These are phyloP conservation scores for Eugenia klotzschiana DNA, from an alignment of 441 rosid species.

Conservation along the genomic window DNA sequence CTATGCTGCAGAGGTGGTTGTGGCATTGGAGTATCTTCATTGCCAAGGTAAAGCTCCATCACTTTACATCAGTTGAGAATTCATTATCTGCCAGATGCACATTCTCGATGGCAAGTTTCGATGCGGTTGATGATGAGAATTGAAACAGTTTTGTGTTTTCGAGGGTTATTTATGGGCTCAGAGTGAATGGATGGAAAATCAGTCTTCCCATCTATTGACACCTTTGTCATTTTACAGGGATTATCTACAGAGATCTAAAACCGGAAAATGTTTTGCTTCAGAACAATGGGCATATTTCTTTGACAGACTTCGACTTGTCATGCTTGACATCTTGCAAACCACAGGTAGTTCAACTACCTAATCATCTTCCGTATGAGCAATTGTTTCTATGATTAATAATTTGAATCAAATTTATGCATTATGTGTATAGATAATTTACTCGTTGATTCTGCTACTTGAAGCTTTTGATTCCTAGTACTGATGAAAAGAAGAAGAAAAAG, in stretches of 20 bases:
- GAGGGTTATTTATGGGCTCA: not conserved
- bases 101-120: not conserved
- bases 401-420: not conserved
- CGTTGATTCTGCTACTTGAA: constrained; percentile 6
- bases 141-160: not conserved
- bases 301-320: constrained; percentile 87
- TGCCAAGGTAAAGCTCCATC: constrained; percentile 55
- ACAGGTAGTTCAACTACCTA: constrained; percentile 30
- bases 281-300: constrained; percentile 58
- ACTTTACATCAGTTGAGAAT: not conserved
- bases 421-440: not conserved
- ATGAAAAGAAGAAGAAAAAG: constrained; percentile 37
- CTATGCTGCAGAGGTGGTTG: constrained; percentile 76
- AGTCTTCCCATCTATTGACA: not conserved
- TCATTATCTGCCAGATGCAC: not conserved
- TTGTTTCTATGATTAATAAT: not conserved
- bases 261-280: constrained; percentile 87
- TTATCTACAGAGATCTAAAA: constrained; percentile 86
- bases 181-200: not conserved
- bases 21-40: constrained; percentile 94
- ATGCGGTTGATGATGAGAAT: not conserved
- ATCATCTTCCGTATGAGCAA: not conserved
- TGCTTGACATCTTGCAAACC: constrained; percentile 93
- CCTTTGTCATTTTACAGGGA: constrained; percentile 27
- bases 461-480: constrained; percentile 51